Conservation (phyloP, 441 rosid genomes). For the Gossypium trilobum region DNA sequence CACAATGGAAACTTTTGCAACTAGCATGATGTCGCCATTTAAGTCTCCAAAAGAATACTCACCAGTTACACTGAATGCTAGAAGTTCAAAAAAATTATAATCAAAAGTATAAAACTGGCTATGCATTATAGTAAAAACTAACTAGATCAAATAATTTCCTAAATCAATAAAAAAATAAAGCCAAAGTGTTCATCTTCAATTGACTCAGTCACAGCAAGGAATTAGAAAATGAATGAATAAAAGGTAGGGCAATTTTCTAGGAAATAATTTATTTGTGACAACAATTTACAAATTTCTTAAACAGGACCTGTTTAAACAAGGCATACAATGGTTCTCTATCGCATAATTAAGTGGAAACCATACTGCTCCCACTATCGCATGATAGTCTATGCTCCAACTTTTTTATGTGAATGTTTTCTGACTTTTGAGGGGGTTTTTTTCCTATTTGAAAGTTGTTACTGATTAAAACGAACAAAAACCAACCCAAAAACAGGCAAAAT, state of each 20-base stretch:
- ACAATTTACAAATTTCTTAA: no score
- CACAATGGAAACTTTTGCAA: not conserved
- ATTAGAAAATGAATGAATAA: not conserved
- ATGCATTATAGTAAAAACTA: not conserved
- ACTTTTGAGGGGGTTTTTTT: not conserved
- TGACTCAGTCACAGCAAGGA: not conserved
- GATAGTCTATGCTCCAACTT: not conserved
- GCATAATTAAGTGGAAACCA: not conserved
- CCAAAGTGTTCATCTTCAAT: not conserved
- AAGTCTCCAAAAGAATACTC: not conserved
- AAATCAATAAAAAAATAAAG: not conserved
- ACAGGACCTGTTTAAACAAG: no score
- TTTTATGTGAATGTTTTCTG: not conserved
- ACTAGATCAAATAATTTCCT: not conserved
- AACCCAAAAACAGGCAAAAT: not conserved
- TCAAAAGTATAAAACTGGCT: not conserved
- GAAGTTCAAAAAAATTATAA: not conserved
- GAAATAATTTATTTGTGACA: not conserved
- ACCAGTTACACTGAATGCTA: not conserved
- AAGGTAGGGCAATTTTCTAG: not conserved
- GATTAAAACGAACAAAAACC: not conserved
- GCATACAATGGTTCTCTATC: no score
- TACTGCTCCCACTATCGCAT: not conserved
- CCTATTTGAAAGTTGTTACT: not conserved
- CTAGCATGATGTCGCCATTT: not conserved